Conservation (phyloP, 148 eudicot genomes). For the Mesembryanthemum crystallinum region DNA sequence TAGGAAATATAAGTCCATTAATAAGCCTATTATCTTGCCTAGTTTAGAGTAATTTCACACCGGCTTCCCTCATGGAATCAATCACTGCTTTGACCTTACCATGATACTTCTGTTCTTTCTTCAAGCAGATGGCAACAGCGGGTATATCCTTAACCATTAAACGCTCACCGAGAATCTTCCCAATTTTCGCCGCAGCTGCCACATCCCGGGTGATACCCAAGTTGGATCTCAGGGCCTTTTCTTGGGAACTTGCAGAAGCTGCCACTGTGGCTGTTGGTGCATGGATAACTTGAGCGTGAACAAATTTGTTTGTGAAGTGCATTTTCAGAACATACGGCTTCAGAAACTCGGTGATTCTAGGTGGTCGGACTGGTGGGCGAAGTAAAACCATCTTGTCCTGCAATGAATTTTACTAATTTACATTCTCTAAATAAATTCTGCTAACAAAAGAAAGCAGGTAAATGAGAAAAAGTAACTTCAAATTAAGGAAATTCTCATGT, state of each 20-base stretch:
- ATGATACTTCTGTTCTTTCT: conserved; percentile 83
- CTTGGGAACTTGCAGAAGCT: conserved; percentile 86
- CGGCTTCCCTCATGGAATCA: conserved; percentile 65
- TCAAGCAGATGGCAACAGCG: conserved; percentile 62
- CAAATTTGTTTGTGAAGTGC: conserved; percentile 87
- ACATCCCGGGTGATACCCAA: conserved; percentile 72
- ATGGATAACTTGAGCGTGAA: conserved; percentile 88
- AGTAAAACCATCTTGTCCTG: conserved; percentile 70
- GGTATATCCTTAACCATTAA: conserved; percentile 59
- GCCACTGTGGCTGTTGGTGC: conserved; percentile 83
- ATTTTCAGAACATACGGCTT: conserved; percentile 82
- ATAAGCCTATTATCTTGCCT: neutral
- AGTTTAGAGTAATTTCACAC: conserved; percentile 60
- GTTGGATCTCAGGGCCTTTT: conserved; percentile 62
- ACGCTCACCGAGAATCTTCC: conserved; percentile 85
- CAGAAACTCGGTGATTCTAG: conserved; percentile 62
- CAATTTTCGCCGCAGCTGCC: conserved; percentile 85
- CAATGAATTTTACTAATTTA: neutral
- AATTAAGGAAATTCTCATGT: no score
- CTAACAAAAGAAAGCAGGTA: neutral
- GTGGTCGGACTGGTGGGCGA: conserved; percentile 66
- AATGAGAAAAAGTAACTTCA: neutral
- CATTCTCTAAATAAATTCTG: neutral
- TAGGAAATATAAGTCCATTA: neutral
- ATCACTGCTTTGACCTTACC: conserved; percentile 90